Evolutionary conservation across 352 stramenopile species (phyloP).

Genomic region (Phytophthora idaei): DNA sequence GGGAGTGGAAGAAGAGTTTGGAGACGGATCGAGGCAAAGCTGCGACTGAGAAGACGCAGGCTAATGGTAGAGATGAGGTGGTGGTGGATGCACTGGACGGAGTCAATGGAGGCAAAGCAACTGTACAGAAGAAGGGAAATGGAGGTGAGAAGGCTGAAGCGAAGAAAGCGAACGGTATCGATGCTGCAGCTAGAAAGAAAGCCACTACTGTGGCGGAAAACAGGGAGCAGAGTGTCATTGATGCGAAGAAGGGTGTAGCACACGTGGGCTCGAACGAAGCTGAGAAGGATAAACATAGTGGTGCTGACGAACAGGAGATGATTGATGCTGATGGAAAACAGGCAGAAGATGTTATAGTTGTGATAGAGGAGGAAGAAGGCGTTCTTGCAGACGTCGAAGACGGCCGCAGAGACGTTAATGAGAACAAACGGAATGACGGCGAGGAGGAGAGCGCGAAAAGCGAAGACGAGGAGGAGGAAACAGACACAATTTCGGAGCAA

Average conservation of each 20-base stretch:
- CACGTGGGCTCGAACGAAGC: neutral
- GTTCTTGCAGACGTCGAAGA: constrained; percentile 11
- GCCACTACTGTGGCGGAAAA: neutral
- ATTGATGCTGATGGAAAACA: neutral
- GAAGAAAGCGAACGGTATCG: neutral
- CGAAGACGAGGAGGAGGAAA: constrained; percentile 9
- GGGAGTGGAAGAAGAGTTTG: constrained; percentile 29
- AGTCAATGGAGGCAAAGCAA: neutral
- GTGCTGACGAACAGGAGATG: neutral
- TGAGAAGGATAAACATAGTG: neutral
- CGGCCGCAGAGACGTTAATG: neutral
- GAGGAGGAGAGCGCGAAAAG: neutral
- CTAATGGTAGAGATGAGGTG: neutral
- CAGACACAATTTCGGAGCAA: constrained; percentile 10
- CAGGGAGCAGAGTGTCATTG: neutral
- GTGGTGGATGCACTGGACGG: neutral
- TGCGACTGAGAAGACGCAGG: neutral
- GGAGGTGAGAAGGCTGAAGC: neutral
- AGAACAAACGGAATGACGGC: neutral
- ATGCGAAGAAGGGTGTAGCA: neutral
- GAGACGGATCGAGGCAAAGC: constrained; percentile 5
- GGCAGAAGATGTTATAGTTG: neutral
- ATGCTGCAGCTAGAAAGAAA: neutral
- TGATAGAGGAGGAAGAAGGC: constrained; percentile 4
- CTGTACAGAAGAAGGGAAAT: neutral